A percentile compares a stretch with the other conserved stretches of the same genome.
phyloP scores from a whole-genome alignment of 1,284 basidiomycete genomes.

The Rugosomyces carneus region DNA sequence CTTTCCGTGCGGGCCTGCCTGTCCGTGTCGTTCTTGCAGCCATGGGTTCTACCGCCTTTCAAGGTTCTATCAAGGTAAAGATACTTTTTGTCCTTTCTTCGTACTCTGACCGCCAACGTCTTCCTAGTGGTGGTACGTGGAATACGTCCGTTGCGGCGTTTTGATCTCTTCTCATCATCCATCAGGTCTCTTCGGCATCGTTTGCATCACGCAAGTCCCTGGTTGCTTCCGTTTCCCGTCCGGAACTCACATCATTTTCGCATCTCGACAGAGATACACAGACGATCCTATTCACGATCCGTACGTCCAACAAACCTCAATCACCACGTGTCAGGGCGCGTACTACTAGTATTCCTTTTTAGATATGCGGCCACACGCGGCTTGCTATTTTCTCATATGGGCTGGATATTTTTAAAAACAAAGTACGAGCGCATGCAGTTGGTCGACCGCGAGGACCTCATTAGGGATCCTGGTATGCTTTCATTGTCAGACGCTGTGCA shows the following conservation, averaged over 20 bases:
- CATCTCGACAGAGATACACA: constrained; percentile 54
- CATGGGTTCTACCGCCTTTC: constrained; percentile 63
- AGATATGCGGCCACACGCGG: constrained; percentile 73
- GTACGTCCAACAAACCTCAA: constrained; percentile 30
- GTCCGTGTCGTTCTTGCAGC: constrained; percentile 56
- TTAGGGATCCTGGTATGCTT: constrained; percentile 56
- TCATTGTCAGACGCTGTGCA: neutral
- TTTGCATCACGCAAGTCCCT: constrained; percentile 58
- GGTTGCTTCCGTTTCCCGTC: neutral
- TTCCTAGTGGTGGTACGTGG: constrained; percentile 42
- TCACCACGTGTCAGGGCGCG: constrained; percentile 3
- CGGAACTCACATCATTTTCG: neutral
- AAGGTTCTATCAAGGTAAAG: constrained; percentile 35
- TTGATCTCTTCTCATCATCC: neutral
- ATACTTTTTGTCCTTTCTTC: neutral
- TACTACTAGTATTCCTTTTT: neutral
- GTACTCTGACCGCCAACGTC: constrained; percentile 3
- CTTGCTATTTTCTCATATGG: constrained; percentile 71
- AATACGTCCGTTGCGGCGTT: neutral
- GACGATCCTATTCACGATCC: constrained; percentile 71
- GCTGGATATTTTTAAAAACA: constrained; percentile 81
- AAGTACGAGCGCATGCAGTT: constrained; percentile 57
- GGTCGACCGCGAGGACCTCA: constrained; percentile 68
- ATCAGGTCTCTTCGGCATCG: constrained; percentile 69
- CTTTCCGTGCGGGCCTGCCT: constrained; percentile 53